Evolutionary conservation across 2,329 filamentous ascomycete genomes (phyloP).

Genomic region (Leptographium radiaticola): DNA sequence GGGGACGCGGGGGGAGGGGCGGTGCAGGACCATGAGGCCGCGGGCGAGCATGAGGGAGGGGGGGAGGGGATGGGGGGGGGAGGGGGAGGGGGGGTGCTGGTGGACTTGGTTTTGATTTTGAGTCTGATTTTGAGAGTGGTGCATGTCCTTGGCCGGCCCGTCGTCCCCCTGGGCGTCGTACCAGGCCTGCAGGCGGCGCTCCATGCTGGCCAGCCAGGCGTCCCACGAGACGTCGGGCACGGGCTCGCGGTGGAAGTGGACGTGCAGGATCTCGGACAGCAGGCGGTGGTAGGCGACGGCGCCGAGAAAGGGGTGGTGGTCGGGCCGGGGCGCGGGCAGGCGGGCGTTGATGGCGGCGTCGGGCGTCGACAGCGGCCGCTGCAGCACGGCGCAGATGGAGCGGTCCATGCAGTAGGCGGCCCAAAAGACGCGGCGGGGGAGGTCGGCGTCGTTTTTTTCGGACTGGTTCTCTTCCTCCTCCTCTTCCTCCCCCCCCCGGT

Average conservation of each 20-base stretch:
- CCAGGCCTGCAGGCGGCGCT: conserved; percentile 5
- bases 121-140: too few species aligned
- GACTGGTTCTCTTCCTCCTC: background rate
- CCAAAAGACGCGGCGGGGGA: conserved; percentile 9
- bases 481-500: background rate
- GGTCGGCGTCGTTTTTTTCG: background rate
- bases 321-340: background rate
- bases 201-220: conserved; percentile 9
- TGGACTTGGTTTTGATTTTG: background rate
- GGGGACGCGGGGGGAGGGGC: conserved; percentile 8
- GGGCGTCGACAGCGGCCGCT: conserved; percentile 8
- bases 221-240: conserved; percentile 7
- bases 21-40: conserved; percentile 8
- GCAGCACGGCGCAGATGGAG: conserved; percentile 9
- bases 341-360: conserved; percentile 6
- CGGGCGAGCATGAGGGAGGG: background rate
- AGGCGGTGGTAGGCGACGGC: conserved; percentile 6
- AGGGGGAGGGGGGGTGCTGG: background rate
- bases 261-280: conserved; percentile 9
- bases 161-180: background rate
- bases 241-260: conserved; percentile 9
- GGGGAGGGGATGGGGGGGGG: background rate
- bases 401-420: conserved; percentile 10
- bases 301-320: conserved; percentile 2
- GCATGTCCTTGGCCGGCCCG: too few species aligned